Base-by-base conservation (phyloP, 2,329 filamentous ascomycete species). In the Hymenoscyphus fraxineus region DNA sequence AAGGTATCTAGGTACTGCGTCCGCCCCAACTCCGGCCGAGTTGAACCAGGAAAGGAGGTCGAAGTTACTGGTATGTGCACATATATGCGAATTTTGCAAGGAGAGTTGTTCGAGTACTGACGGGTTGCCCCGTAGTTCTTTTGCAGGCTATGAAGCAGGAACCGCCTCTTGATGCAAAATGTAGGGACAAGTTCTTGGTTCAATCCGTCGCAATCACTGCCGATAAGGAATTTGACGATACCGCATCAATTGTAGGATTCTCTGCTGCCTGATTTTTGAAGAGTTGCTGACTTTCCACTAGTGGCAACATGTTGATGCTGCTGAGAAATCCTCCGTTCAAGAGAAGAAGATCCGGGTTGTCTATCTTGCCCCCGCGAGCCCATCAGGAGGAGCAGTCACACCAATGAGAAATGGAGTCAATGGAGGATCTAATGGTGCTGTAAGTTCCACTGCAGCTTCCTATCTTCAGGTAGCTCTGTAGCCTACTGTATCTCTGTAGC, bases 71-170 rank as follows among this genome's bases (percentile, higher is more conserved):
- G 93, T 97, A 83, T 72, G 84, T 73, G 57, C 60, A 32, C 44
- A 41, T 35, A 19, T 54, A 15, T 47, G 35, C 32, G 57, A 59
- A 39, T 31, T 31, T 31, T 31, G 0, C 15, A 68, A 61, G 39
- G 61, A 51, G 15, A 27, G 54, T 6, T 51, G 32, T 63, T 47
- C 60, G 35, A 69, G 58, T 51, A 51, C 68, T 72, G 55, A 71
- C 64, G 9, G 15, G 16, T 61, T 65, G 27, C 60, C 71, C 61
- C 71, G 57, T 60, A 96, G 95, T 99, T 65, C 88, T 98, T 44
- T 87, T 99, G 54, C 95, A 99, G 81, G 93, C 94, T 31, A 97
- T 99, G 95, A 97, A 97, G 83, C 87, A 92, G 75, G 93, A 98
- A 74, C 94, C 94, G 63, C 86, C 93, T 22, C 78, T 83, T 64